Percentiles rank a stretch among this genome's conserved stretches.
These are phyloP conservation scores for Megacollybia marginata DNA, from an alignment of 768 basidiomycete genomes.

Conservation along the genomic window DNA sequence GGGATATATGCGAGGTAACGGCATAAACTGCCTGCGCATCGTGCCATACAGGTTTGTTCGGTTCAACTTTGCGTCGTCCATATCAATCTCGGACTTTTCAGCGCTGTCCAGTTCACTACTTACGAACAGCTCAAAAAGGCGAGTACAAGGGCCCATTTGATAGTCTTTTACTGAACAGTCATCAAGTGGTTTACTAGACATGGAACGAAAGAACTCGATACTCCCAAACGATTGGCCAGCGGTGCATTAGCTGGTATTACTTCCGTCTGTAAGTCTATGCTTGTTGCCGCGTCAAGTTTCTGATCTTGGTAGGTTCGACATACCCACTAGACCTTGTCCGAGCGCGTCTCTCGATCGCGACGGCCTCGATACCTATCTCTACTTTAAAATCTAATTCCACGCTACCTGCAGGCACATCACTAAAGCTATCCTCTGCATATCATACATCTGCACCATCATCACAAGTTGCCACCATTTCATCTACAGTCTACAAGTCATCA, in stretches of 20 bases:
- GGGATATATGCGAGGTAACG: constrained; percentile 93
- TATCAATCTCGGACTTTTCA: constrained; percentile 16
- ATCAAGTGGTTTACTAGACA: constrained; percentile 59
- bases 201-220: constrained; percentile 76
- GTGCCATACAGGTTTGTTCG: constrained; percentile 68
- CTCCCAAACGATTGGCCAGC: constrained; percentile 75
- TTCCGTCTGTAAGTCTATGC: constrained; percentile 70
- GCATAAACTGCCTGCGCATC: constrained; percentile 87
- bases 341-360: constrained; percentile 87
- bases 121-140: constrained; percentile 92
- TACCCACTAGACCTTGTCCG: constrained; percentile 94
- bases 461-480: constrained; percentile 13
- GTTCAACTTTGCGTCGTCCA: constrained; percentile 8
- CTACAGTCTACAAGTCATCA: constrained; percentile 33
- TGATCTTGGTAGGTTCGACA: constrained; percentile 52
- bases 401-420: constrained; percentile 14
- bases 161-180: constrained; percentile 24
- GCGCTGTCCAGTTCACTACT: constrained; percentile 79
- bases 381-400: constrained; percentile 13
- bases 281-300: background rate
- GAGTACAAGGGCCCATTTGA: constrained; percentile 8
- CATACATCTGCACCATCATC: constrained; percentile 42
- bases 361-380: constrained; percentile 59
- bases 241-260: constrained; percentile 93
- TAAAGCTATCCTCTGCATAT: constrained; percentile 39